A percentile compares a stretch with the other conserved stretches of the same genome.
Conservation (phyloP, 106 monocot genomes). For the Alisma plantagoaquatica region DNA sequence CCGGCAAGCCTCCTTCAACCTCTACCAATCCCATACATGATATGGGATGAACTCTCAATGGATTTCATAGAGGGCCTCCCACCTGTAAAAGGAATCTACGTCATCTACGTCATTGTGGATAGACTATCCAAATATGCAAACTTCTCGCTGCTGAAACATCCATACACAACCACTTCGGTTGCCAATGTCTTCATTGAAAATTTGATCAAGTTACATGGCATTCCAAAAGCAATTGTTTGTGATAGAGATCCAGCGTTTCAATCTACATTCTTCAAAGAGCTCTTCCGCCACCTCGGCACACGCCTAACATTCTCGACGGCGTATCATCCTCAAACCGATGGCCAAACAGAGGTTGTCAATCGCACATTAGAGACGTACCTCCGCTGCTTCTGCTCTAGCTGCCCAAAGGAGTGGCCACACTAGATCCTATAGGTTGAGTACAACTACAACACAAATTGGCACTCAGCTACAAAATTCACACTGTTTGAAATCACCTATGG, state of each 20-base stretch:
- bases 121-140: slow-evolving; percentile 6
- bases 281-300: not conserved
- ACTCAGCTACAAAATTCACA: not conserved
- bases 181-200: not conserved
- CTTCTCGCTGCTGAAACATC: not conserved
- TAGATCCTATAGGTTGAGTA: slow-evolving; percentile 4
- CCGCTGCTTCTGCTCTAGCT: slow-evolving; percentile 2
- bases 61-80: slow-evolving; percentile 12
- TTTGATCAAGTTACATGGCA: slow-evolving; percentile 10
- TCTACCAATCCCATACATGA: not conserved
- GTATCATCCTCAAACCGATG: slow-evolving; percentile 15
- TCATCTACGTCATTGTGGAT: slow-evolving; percentile 10
- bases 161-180: not conserved
- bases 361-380: slow-evolving; percentile 2
- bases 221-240: slow-evolving; percentile 3
- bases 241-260: slow-evolving; percentile 1
- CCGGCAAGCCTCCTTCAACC: slow-evolving; percentile 1
- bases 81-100: not conserved
- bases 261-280: slow-evolving; percentile 1
- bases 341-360: slow-evolving; percentile 11
- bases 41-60: slow-evolving; percentile 12
- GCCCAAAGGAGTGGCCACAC: slow-evolving; percentile 1
- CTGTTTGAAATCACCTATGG: slow-evolving; percentile 10
- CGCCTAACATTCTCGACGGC: not conserved
- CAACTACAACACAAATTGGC: not conserved